A percentile compares a stretch with the other conserved stretches of the same genome.
phyloP scores from a whole-genome alignment of 2,329 filamentous ascomycete species.

The Scedosporium boydii region DNA sequence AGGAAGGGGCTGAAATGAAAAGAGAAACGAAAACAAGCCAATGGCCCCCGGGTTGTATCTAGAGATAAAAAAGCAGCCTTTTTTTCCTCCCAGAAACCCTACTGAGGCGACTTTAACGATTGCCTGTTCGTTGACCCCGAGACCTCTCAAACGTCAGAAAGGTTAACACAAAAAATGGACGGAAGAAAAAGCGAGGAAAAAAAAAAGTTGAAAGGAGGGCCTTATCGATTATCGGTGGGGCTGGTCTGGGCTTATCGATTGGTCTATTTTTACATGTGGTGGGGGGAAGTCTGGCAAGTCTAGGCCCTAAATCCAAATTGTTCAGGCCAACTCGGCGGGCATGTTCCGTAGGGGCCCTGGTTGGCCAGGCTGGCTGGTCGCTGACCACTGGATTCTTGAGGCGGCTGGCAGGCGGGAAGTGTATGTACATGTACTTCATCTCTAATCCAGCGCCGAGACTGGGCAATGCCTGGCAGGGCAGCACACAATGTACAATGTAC shows the following conservation, averaged over 20 bases:
- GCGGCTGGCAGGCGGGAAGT: too few relatives aligned
- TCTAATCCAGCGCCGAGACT: too few relatives aligned
- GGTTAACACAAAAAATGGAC: background rate
- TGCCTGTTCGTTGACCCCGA: too few relatives aligned
- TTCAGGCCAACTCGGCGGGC: background rate
- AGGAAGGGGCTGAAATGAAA: background rate
- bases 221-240: constrained; percentile 8
- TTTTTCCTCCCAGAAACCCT: too few relatives aligned
- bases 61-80: too few relatives aligned
- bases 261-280: background rate
- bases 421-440: too few relatives aligned
- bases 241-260: background rate
- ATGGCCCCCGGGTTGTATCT: too few relatives aligned
- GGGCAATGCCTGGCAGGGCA: too few relatives aligned
- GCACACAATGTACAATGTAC: too few relatives aligned
- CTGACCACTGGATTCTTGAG: background rate
- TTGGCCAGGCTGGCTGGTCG: too few relatives aligned
- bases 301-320: background rate
- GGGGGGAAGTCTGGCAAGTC: background rate
- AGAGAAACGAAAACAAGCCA: background rate
- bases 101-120: too few relatives aligned
- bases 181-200: constrained; percentile 1
- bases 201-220: background rate
- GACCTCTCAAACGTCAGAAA: too few relatives aligned
- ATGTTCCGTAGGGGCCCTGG: background rate